Evolutionary conservation across 257 asterid genomes (phyloP).

Genomic region (Anisodus tanguticus): DNA sequence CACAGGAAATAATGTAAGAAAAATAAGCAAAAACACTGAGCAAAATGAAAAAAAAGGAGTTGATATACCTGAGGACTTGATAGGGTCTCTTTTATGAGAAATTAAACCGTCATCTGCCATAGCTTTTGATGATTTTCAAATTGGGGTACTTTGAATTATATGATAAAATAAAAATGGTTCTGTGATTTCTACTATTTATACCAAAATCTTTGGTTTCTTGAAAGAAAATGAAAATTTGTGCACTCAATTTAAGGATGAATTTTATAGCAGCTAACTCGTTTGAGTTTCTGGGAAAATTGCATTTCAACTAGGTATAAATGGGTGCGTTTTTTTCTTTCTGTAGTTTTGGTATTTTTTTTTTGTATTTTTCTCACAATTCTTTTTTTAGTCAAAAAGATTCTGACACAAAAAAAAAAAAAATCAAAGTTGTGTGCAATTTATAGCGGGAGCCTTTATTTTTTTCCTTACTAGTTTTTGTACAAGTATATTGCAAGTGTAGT

Average conservation of each 20-base stretch:
- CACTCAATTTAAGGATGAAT: constrained; percentile 9
- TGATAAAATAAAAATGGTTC: too few species aligned
- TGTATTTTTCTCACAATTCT: background rate
- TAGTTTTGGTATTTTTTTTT: background rate
- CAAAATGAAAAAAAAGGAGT: background rate
- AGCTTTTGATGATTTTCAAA: background rate
- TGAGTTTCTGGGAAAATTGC: background rate
- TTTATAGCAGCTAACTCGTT: background rate
- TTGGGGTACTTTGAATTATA: too few species aligned
- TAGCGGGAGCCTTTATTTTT: background rate
- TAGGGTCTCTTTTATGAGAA: constrained; percentile 67
- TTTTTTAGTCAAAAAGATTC: constrained; percentile 15
- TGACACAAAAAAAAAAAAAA: background rate
- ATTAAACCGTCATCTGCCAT: constrained; percentile 78
- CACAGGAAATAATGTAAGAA: background rate
- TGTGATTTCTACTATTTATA: too few species aligned
- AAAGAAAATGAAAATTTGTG: too few species aligned
- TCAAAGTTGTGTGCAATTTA: background rate
- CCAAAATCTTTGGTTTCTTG: background rate
- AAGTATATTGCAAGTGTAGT: too few species aligned
- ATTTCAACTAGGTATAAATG: constrained; percentile 16
- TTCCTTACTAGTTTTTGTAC: too few species aligned
- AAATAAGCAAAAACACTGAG: background rate
- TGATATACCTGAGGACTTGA: constrained; percentile 73
- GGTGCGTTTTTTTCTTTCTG: background rate